A percentile compares a stretch with the other conserved stretches of the same genome.
Conservation (phyloP, 2,329 filamentous ascomycete species). For the Aspergillus intermedius region DNA sequence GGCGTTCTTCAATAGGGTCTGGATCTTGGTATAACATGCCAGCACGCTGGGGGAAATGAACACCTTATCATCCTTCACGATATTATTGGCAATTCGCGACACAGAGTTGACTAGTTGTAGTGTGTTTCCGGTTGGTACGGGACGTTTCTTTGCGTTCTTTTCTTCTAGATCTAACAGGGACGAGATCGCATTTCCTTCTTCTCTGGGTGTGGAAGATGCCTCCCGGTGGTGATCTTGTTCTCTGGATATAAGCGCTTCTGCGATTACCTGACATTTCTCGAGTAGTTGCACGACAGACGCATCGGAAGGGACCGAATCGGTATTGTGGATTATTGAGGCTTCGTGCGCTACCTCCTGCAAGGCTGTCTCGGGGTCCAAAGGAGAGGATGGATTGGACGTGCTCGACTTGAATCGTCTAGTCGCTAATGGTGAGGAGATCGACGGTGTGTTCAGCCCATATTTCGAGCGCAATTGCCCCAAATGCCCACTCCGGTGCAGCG, state of each 20-base stretch:
- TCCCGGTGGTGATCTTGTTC: conserved; percentile 16
- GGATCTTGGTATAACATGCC: conserved; percentile 66
- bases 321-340: conserved; percentile 22
- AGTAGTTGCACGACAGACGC: conserved; percentile 28
- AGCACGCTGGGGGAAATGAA: conserved; percentile 72
- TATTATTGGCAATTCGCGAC: conserved; percentile 55
- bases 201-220: conserved; percentile 9
- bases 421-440: conserved; percentile 1
- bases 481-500: conserved; percentile 6
- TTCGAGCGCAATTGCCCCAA: conserved; percentile 14
- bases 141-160: conserved; percentile 21
- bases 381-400: conserved; percentile 2
- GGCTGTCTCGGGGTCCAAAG: conserved; percentile 13
- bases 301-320: conserved; percentile 29
- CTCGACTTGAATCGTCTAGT: conserved; percentile 16
- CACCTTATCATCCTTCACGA: conserved; percentile 68
- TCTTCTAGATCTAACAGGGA: conserved; percentile 38
- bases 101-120: conserved; percentile 40
- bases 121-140: conserved; percentile 22
- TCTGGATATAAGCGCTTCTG: conserved; percentile 23
- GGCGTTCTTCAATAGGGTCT: conserved; percentile 65
- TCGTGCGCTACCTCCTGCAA: conserved; percentile 27
- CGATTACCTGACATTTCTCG: conserved; percentile 29
- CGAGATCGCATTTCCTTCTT: conserved; percentile 33
- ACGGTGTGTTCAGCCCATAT: conserved; percentile 4